A percentile compares a stretch with the other conserved stretches of the same genome.
phyloP scores from a whole-genome alignment of 1,139 yeast genomes.

The Kodamaea suecica region DNA sequence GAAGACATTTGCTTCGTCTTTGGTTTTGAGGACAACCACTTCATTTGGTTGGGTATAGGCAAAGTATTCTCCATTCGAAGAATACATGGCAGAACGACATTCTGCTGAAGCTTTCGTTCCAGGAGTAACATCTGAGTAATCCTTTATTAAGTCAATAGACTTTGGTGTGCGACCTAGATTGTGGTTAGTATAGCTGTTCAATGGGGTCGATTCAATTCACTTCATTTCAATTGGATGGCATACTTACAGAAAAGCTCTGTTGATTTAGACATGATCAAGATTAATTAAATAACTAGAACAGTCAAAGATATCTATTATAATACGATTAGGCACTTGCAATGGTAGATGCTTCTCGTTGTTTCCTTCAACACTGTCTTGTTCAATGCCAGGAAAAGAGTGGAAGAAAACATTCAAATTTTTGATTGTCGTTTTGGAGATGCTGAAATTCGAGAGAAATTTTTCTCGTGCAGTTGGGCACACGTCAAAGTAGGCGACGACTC shows the following conservation, averaged over 20 bases:
- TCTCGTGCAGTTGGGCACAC: not conserved
- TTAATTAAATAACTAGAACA: constrained; percentile 2
- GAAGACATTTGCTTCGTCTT: constrained; percentile 29
- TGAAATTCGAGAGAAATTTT: constrained; percentile 3
- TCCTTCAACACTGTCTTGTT: not conserved
- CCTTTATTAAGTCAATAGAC: constrained; percentile 18
- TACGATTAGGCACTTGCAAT: not conserved
- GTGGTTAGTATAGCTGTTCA: constrained; percentile 11
- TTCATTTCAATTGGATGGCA: not conserved
- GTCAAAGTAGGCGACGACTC: constrained; percentile 1
- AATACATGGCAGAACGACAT: constrained; percentile 47
- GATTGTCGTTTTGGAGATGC: not conserved
- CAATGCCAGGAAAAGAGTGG: not conserved
- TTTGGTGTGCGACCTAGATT: constrained; percentile 18
- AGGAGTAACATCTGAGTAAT: constrained; percentile 19
- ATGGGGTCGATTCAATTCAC: no score
- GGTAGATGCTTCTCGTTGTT: not conserved
- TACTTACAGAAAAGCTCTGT: constrained; percentile 21
- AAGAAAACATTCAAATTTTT: constrained; percentile 3
- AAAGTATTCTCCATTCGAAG: constrained; percentile 53
- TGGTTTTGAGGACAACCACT: constrained; percentile 61
- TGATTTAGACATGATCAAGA: constrained; percentile 15
- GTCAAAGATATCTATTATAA: not conserved
- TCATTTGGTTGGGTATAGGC: constrained; percentile 55
- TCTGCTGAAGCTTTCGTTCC: constrained; percentile 26